These are phyloP conservation scores for Podospora didyma DNA, from an alignment of 495 filamentous ascomycete genomes.

Conservation along the genomic window DNA sequence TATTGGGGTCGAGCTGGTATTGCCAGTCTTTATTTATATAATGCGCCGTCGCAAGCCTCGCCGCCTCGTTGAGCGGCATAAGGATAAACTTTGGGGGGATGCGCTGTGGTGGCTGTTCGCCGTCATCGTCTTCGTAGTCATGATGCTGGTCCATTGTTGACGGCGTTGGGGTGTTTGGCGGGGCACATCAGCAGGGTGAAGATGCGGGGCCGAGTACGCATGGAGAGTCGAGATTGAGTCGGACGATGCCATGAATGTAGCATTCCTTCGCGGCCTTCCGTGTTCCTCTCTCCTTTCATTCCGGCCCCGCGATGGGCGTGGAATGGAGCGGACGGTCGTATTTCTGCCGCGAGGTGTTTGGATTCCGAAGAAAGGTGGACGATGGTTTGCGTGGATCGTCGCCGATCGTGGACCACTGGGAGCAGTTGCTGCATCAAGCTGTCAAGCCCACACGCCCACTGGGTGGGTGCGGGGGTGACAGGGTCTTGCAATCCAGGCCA, in stretches of 20 bases:
- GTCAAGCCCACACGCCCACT: background rate
- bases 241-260: conserved; percentile 11
- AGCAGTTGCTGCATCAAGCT: background rate
- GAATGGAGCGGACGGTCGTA: background rate
- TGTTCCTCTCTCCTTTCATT: background rate
- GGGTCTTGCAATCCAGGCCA: background rate
- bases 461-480: background rate
- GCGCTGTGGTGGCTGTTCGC: background rate
- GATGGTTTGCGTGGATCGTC: background rate
- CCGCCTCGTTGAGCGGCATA: conserved; percentile 16
- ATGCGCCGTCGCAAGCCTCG: conserved; percentile 12
- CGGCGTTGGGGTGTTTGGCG: background rate
- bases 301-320: too few relatives aligned
- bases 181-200: conserved; percentile 6
- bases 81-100: conserved; percentile 17
- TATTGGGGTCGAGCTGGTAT: conserved; percentile 9
- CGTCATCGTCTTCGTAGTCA: conserved; percentile 1
- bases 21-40: conserved; percentile 13
- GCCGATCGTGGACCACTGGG: background rate
- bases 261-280: background rate
- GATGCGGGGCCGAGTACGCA: conserved; percentile 9
- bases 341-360: background rate
- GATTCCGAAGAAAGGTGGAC: background rate
- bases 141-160: conserved; percentile 6
- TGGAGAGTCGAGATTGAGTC: background rate